phyloP scores from a whole-genome alignment of 768 basidiomycete genomes.

The Tephrocybe sp. region DNA sequence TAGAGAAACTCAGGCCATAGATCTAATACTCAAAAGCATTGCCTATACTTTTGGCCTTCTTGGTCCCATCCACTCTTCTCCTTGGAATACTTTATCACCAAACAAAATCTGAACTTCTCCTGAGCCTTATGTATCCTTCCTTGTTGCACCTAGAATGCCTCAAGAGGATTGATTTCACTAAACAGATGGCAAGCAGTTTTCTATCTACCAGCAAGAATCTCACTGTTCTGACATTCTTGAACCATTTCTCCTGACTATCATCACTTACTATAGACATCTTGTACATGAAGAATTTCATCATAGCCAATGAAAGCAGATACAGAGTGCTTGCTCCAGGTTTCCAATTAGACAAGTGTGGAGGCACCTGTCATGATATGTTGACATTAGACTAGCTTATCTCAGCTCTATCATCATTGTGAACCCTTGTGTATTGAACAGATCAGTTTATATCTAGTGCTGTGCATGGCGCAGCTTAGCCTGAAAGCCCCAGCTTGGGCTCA shows the following conservation, averaged over 20 bases:
- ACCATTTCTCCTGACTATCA: conserved; percentile 13
- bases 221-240: conserved; percentile 12
- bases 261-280: conserved; percentile 5
- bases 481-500: too few species aligned
- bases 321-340: background rate
- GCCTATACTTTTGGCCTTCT: conserved; percentile 1
- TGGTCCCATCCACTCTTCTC: conserved; percentile 9
- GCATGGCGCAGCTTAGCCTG: too few species aligned
- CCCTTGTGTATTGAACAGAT: background rate
- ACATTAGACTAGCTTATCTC: conserved; percentile 8
- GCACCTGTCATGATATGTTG: background rate
- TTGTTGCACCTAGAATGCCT: conserved; percentile 9
- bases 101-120: background rate
- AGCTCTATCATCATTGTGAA: conserved; percentile 9
- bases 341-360: conserved; percentile 1
- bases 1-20: conserved; percentile 13
- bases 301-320: background rate
- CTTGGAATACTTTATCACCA: conserved; percentile 11
- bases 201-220: background rate
- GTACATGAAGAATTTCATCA: conserved; percentile 1
- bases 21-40: conserved; percentile 7
- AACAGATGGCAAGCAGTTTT: background rate
- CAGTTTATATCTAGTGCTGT: too few species aligned
- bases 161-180: conserved; percentile 8
- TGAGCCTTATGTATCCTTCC: conserved; percentile 8